Conservation (phyloP, 1,139 yeast species). For the Candida dubliniensis region DNA sequence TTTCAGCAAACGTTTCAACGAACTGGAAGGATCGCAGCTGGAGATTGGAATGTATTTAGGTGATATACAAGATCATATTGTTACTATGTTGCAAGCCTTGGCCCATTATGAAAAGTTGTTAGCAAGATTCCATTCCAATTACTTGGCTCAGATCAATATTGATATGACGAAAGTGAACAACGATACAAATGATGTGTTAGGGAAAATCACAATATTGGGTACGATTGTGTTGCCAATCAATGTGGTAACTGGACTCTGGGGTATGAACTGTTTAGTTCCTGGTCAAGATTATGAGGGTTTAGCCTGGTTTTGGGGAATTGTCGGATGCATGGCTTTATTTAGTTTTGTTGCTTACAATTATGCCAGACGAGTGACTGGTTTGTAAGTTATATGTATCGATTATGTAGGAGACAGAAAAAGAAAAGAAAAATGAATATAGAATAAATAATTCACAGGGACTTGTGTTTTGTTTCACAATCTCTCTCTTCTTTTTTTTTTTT, state of each 20-base stretch:
- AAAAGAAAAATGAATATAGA: background rate
- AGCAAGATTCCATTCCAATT: constrained; percentile 92
- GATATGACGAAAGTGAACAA: constrained; percentile 98
- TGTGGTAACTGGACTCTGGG: constrained; percentile 96
- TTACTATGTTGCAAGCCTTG: constrained; percentile 92
- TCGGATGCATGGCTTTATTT: constrained; percentile 35
- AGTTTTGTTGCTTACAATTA: constrained; percentile 43
- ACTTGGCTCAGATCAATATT: constrained; percentile 92
- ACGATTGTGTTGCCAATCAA: constrained; percentile 93
- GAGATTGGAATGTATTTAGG: constrained; percentile 74
- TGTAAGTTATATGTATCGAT: constrained; percentile 16
- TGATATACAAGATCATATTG: constrained; percentile 92
- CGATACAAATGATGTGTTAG: constrained; percentile 93
- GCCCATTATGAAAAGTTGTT: constrained; percentile 91
- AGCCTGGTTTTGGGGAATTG: constrained; percentile 69
- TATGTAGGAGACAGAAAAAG: background rate
- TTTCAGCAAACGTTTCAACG: constrained; percentile 86
- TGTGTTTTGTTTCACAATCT: background rate
- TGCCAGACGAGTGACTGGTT: constrained; percentile 45
- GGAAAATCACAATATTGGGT: constrained; percentile 90
- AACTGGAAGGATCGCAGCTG: constrained; percentile 52
- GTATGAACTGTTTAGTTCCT: constrained; percentile 96
- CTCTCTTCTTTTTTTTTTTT: background rate
- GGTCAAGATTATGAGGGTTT: constrained; percentile 79
- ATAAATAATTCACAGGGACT: background rate